These are phyloP conservation scores for Stephanodiscus triporus DNA, from an alignment of 108 stramenopile species.

Conservation along the genomic window DNA sequence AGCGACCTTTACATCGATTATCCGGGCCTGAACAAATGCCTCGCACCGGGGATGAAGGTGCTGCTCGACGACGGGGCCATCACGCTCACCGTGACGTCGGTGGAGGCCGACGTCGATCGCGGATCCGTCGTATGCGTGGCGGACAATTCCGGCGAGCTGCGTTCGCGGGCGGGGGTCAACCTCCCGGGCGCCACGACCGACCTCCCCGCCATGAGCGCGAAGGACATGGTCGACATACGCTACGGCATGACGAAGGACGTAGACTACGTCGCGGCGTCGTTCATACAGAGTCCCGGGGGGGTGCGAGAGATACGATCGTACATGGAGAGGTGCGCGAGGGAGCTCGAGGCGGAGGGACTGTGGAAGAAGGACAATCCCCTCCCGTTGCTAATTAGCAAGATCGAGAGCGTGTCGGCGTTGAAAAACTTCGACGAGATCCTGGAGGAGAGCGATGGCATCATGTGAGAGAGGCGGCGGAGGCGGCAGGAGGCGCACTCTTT, in stretches of 20 bases:
- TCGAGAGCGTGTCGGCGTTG: conserved; percentile 79
- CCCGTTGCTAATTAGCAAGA: conserved; percentile 89
- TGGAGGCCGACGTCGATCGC: conserved; percentile 49
- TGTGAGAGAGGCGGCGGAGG: conserved; percentile 64
- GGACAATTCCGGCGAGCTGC: conserved; percentile 83
- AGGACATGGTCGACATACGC: conserved; percentile 86
- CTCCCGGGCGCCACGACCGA: conserved; percentile 93
- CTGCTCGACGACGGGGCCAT: conserved; percentile 97
- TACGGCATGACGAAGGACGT: conserved; percentile 91
- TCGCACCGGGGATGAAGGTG: conserved; percentile 87
- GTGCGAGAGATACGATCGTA: conserved; percentile 84
- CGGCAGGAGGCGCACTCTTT: conserved; percentile 1
- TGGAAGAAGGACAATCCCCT: conserved; percentile 60
- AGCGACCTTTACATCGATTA: conserved; percentile 84
- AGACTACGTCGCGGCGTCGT: conserved; percentile 91
- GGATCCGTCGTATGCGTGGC: conserved; percentile 71
- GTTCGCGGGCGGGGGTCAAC: conserved; percentile 97
- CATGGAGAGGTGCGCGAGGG: conserved; percentile 74
- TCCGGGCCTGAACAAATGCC: conserved; percentile 56
- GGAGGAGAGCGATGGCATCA: conserved; percentile 87
- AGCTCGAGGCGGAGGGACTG: conserved; percentile 56
- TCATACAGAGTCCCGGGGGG: conserved; percentile 85
- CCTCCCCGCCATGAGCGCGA: conserved; percentile 88
- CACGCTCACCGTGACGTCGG: conserved; percentile 78
- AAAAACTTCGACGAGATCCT: conserved; percentile 91